phyloP scores from a whole-genome alignment of 2,329 filamentous ascomycete species.

The Colletotrichum sp. region DNA sequence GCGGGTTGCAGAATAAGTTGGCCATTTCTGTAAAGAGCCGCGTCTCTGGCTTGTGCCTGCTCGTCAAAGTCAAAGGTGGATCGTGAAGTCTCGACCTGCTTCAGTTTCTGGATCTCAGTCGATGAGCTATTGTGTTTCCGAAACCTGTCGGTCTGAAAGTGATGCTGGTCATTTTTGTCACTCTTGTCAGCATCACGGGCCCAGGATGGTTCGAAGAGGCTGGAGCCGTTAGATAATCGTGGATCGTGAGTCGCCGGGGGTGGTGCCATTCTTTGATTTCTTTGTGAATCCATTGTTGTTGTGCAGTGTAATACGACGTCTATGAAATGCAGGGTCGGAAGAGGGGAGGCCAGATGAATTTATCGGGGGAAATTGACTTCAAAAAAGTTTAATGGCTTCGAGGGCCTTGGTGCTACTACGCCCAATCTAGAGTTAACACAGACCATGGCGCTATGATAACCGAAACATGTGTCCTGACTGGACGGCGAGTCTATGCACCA shows the following conservation, averaged over 20 bases:
- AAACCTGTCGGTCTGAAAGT: neutral
- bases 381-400: neutral
- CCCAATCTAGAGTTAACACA: neutral
- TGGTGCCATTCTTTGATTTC: neutral
- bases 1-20: conserved; percentile 4
- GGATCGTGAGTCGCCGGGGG: neutral
- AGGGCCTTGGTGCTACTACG: neutral
- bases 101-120: neutral
- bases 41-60: neutral
- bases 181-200: neutral
- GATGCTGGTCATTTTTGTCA: neutral
- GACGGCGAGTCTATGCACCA: neutral
- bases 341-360: neutral
- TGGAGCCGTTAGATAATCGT: neutral
- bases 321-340: accelerated
- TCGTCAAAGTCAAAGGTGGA: neutral
- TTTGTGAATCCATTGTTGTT: neutral
- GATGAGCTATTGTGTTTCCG: neutral
- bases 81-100: neutral
- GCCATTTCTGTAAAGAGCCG: neutral
- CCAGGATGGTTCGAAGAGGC: neutral
- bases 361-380: neutral
- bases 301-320: accelerated
- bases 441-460: neutral
- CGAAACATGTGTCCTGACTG: neutral